phyloP scores from a whole-genome alignment of 75 land plant genomes.

The Adiantum capillusveneris region DNA sequence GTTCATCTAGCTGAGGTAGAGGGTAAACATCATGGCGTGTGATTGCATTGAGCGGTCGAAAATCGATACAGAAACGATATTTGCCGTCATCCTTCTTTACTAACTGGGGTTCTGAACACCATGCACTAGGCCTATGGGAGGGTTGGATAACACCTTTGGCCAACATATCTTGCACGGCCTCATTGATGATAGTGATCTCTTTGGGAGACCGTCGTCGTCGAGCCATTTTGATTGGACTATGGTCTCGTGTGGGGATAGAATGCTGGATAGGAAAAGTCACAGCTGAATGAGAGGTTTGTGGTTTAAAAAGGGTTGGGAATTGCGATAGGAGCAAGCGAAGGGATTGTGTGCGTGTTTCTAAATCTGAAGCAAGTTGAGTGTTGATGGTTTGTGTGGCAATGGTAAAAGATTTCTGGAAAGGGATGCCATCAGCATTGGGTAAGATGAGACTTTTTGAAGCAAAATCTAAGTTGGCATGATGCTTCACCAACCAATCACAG shows the following conservation, averaged over 20 bases:
- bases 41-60: not conserved
- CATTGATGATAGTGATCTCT: not conserved
- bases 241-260: not conserved
- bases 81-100: not conserved
- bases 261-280: not conserved
- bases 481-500: not conserved
- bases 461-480: not conserved
- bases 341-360: not conserved
- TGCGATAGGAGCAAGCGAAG: not conserved
- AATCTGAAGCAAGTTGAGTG: not conserved
- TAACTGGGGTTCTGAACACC: not conserved
- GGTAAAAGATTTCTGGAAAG: not conserved
- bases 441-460: not conserved
- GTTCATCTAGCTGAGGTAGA: slow-evolving; percentile 1
- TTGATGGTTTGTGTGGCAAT: not conserved
- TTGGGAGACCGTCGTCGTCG: not conserved
- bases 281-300: not conserved
- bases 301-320: not conserved
- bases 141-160: not conserved
- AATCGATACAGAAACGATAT: not conserved
- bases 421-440: not conserved
- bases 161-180: too few relatives aligned
- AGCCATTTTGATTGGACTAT: not conserved
- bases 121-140: not conserved
- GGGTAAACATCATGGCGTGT: not conserved